A percentile compares a stretch with the other conserved stretches of the same genome.
Conservation (phyloP, 495 filamentous ascomycete genomes). For the Podospora pseudoanserina region DNA sequence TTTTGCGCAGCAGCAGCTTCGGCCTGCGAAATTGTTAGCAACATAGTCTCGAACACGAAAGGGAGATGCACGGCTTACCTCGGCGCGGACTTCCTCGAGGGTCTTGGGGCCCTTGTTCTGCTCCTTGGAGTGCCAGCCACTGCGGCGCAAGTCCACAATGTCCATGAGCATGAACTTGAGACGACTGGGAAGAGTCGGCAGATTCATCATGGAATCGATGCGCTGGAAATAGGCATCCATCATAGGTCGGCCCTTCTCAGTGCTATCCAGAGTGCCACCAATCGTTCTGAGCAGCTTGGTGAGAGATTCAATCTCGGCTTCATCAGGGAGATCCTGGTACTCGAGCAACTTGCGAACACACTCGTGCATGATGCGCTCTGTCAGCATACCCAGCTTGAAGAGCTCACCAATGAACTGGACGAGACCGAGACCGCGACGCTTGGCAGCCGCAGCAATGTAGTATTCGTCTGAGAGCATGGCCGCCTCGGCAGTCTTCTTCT, state of each 20-base stretch:
- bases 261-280: slow-evolving; percentile 74
- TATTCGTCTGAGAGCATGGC: slow-evolving; percentile 94
- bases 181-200: slow-evolving; percentile 75
- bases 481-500: slow-evolving; percentile 63
- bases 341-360: slow-evolving; percentile 96
- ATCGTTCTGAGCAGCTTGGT: slow-evolving; percentile 89
- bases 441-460: slow-evolving; percentile 91
- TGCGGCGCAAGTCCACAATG: slow-evolving; percentile 73
- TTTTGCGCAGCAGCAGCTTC: slow-evolving; percentile 71
- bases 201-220: slow-evolving; percentile 74
- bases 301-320: slow-evolving; percentile 92
- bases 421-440: slow-evolving; percentile 93
- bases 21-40: slow-evolving; percentile 33
- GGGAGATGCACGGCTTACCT: slow-evolving; percentile 51
- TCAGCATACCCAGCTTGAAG: slow-evolving; percentile 98
- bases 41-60: neutral
- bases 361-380: slow-evolving; percentile 98
- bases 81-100: slow-evolving; percentile 81
- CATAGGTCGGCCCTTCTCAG: slow-evolving; percentile 73
- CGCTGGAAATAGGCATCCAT: slow-evolving; percentile 94
- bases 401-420: slow-evolving; percentile 99
- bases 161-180: slow-evolving; percentile 96
- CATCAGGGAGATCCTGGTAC: slow-evolving; percentile 88
- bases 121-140: slow-evolving; percentile 80
- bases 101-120: slow-evolving; percentile 93